A percentile compares a stretch with the other conserved stretches of the same genome.
Conservation (phyloP, 2,329 filamentous ascomycete species). For the Fusarium liriodendri region DNA sequence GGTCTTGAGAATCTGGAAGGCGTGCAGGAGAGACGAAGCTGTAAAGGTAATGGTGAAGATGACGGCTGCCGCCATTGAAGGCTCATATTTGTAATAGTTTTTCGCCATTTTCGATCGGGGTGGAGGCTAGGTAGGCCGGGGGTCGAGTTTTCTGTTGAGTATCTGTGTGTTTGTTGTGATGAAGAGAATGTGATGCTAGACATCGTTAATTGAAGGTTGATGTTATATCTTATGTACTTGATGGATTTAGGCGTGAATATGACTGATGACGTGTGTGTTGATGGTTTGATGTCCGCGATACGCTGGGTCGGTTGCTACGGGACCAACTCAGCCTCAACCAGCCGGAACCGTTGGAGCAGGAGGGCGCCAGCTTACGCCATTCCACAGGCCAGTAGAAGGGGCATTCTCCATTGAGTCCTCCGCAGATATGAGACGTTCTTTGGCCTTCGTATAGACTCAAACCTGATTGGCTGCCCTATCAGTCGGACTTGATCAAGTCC, state of each 20-base stretch:
- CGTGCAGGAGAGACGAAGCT: background rate
- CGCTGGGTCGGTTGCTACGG: background rate
- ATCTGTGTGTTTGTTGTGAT: too few relatives aligned
- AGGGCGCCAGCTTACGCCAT: background rate
- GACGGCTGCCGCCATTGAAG: background rate
- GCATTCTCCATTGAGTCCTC: background rate
- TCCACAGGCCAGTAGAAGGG: background rate
- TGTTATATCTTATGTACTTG: background rate
- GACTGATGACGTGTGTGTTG: background rate
- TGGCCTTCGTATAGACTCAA: background rate
- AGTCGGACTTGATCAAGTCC: background rate
- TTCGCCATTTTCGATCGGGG: background rate
- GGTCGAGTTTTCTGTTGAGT: background rate
- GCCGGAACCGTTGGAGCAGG: background rate
- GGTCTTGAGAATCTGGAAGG: background rate
- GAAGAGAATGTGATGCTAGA: background rate
- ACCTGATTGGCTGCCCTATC: background rate
- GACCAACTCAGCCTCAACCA: background rate
- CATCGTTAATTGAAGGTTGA: rapidly evolving
- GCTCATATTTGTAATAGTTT: background rate
- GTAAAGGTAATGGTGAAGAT: background rate
- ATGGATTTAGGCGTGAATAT: too few relatives aligned
- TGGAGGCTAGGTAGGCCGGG: background rate
- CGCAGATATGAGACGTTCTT: background rate
- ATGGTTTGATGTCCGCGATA: background rate